These are phyloP conservation scores for Diaporthe velutina DNA, from an alignment of 2,329 filamentous ascomycete genomes.

Conservation along the genomic window DNA sequence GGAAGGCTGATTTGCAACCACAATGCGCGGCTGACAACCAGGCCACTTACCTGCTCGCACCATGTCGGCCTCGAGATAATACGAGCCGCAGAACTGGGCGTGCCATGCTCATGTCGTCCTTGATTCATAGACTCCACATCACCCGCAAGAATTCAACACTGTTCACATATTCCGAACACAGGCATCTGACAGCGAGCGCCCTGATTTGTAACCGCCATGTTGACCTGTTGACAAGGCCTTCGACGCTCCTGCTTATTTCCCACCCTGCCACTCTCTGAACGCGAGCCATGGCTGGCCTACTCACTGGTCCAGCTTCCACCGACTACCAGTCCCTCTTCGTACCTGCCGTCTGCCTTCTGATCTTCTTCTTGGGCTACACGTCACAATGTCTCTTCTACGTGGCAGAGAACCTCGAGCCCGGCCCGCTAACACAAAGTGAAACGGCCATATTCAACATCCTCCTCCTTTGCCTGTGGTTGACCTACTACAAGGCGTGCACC, in stretches of 20 bases:
- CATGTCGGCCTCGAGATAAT: constrained; percentile 4
- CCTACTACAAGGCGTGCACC: constrained; percentile 74
- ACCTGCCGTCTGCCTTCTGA: constrained; percentile 75
- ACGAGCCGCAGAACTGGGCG: neutral
- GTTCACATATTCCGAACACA: neutral
- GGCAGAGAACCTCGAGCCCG: constrained; percentile 69
- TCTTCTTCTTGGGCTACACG: constrained; percentile 77
- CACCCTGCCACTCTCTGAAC: neutral
- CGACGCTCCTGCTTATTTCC: neutral
- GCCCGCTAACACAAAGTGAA: constrained; percentile 70
- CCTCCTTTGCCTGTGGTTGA: constrained; percentile 74
- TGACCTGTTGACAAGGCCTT: neutral
- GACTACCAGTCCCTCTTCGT: constrained; percentile 72
- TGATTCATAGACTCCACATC: neutral
- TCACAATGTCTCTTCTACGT: constrained; percentile 79
- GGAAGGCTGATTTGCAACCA: constrained; percentile 16
- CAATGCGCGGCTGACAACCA: constrained; percentile 14
- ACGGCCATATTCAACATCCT: constrained; percentile 75
- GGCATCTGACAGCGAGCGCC: neutral
- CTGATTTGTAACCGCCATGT: constrained; percentile 5
- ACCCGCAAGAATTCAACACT: too few relatives aligned
- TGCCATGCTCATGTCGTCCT: neutral
- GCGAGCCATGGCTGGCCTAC: constrained; percentile 38
- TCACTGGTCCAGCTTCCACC: constrained; percentile 54
- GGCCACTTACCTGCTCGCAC: neutral